phyloP scores from a whole-genome alignment of 345 rosid genomes.

The Sonneratia caseolaris region DNA sequence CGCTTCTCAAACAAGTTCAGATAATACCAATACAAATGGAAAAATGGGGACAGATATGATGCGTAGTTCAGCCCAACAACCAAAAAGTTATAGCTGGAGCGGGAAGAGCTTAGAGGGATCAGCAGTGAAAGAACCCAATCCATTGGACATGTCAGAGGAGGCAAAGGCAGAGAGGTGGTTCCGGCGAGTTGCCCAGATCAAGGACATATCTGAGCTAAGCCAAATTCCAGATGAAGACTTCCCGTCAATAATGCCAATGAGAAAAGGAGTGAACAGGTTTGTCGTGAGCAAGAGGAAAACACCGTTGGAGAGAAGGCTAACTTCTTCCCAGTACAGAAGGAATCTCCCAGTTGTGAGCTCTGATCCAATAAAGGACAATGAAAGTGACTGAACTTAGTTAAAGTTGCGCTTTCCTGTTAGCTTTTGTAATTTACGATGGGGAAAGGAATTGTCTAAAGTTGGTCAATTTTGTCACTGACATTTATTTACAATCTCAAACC shows the following conservation, averaged over 20 bases:
- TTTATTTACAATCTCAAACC: not conserved
- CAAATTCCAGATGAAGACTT: conserved; percentile 96
- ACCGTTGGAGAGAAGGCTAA: conserved; percentile 78
- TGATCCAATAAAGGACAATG: conserved; percentile 38
- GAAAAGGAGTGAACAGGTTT: conserved; percentile 95
- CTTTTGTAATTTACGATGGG: not conserved
- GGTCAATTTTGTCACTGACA: not conserved
- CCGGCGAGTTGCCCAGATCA: conserved; percentile 75
- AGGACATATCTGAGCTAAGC: conserved; percentile 95
- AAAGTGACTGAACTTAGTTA: conserved; percentile 13
- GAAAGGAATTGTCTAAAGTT: not conserved
- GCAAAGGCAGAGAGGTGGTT: conserved; percentile 99
- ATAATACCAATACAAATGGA: conserved; percentile 9
- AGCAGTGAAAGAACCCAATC: conserved; percentile 69
- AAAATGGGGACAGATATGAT: not conserved
- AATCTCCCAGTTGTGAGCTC: conserved; percentile 43
- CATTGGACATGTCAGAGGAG: conserved; percentile 98
- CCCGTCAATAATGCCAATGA: conserved; percentile 97
- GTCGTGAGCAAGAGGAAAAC: conserved; percentile 96
- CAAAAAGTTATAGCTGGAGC: conserved; percentile 29
- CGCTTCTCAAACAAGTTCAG: conserved; percentile 10
- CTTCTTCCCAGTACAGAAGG: conserved; percentile 67
- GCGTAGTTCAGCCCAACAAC: conserved; percentile 14
- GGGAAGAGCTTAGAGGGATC: conserved; percentile 91
- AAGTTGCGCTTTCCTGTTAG: not conserved